A percentile compares a stretch with the other conserved stretches of the same genome.
phyloP scores from a whole-genome alignment of 805 yeast genomes.

The Wickerhamiella brachini region DNA sequence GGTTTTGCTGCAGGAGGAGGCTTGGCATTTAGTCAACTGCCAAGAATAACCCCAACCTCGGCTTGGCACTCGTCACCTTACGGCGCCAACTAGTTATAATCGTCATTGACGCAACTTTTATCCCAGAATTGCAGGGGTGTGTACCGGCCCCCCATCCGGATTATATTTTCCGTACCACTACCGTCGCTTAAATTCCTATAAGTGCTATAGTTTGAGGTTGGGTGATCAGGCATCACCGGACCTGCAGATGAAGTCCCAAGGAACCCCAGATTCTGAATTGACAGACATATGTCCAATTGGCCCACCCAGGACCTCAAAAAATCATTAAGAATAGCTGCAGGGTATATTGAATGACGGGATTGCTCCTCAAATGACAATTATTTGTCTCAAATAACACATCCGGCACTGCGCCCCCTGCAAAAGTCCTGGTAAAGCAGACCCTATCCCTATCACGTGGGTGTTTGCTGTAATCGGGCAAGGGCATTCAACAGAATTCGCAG shows the following conservation, averaged over 20 bases:
- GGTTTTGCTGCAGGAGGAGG: not conserved
- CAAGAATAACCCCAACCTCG: not conserved
- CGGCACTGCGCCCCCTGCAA: not conserved
- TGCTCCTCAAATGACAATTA: not conserved
- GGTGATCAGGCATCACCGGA: not conserved
- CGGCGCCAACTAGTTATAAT: not conserved
- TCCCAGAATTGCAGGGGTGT: too few species aligned
- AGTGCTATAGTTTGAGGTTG: not conserved
- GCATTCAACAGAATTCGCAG: not conserved
- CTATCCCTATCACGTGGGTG: not conserved
- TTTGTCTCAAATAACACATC: not conserved
- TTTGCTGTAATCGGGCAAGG: not conserved
- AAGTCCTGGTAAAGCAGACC: not conserved
- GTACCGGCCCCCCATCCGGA: too few species aligned
- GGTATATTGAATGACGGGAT: too few species aligned
- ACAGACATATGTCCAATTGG: not conserved
- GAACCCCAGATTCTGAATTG: not conserved
- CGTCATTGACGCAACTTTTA: too few species aligned
- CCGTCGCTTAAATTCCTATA: not conserved
- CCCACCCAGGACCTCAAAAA: not conserved
- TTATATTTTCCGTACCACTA: not conserved
- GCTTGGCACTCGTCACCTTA: not conserved
- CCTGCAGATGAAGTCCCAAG: not conserved
- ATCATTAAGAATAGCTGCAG: not conserved
- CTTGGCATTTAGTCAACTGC: not conserved